Conservation (phyloP, 164 flowering plant genomes). For the Dillenia suffruticosa region DNA sequence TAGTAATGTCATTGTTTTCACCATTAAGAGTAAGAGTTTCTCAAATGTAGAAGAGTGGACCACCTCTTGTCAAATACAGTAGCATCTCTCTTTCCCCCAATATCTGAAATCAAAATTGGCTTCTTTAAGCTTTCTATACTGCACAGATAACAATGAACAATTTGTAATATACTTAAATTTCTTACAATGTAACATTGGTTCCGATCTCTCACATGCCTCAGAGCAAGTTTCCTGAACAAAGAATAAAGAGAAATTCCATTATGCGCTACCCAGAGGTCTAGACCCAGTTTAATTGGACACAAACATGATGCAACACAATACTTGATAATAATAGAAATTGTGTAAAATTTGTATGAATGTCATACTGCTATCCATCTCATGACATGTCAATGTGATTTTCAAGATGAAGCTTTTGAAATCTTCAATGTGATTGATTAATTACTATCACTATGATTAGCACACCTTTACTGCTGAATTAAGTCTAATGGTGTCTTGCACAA, state of each 20-base stretch:
- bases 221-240: constrained; percentile 79
- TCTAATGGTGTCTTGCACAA: constrained; percentile 72
- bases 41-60: constrained; percentile 47
- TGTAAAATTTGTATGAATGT: background rate
- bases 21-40: constrained; percentile 2
- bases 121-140: background rate
- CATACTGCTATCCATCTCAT: background rate
- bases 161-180: background rate
- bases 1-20: too few relatives aligned
- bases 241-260: background rate
- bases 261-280: too few relatives aligned
- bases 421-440: background rate
- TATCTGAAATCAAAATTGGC: constrained; percentile 36
- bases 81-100: constrained; percentile 18
- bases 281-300: background rate
- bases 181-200: constrained; percentile 57
- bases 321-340: background rate
- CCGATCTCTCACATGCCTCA: constrained; percentile 62
- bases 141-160: background rate
- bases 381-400: background rate
- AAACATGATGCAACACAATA: background rate
- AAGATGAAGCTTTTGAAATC: background rate
- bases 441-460: background rate
- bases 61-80: constrained; percentile 36
- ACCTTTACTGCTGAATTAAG: constrained; percentile 59